Base-by-base conservation (phyloP, 2,329 filamentous ascomycete species). In the Cladophialophora carrionii region DNA sequence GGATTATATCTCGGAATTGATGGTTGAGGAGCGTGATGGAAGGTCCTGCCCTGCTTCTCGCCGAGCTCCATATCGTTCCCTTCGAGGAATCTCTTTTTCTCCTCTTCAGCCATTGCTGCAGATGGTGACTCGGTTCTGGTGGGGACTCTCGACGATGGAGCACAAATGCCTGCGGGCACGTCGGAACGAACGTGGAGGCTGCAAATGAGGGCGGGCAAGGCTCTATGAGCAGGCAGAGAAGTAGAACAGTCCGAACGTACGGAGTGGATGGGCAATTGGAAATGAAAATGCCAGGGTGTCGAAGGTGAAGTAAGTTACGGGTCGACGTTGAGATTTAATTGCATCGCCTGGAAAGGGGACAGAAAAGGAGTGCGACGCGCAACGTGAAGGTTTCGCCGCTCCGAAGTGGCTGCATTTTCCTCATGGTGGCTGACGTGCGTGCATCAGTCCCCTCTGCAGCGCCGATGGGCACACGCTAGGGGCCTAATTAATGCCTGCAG, bases 41-140 rank as follows among this genome's bases (percentile, higher is more conserved):
- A 78, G 70, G 75, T 76, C 76, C 84, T 84, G 63, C 79, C 76
- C 72, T 81, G 79, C 70, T 83, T 82, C 66, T 90, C 88, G 73
- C 85, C 85, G 82, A 91, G 86, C 73, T 89, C 86, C 76, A 91
- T 84, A 68, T 85, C 81, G 74, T 88, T 91, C 76, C 95, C 90
- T 32, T 72, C 70, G 49, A 72, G 70, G 55, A 72, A 74, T 85
- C 84, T 76, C 90, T 89, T 78, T 91, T 70, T 95, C 84, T 95
- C 96, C 77, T 93, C 92, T 83, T 95, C 90, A 74, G 89, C 84
- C 92, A 96, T 96, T 71, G 73, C 83, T 61, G 46, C 20, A 26
- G 26, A 17, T 51, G 3, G 48, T 51, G 24, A 51, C 22, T 26
- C 14, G 48, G 48, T 14, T 4, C 48, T 29, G 51, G 17, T 54